Evolutionary conservation across 1,284 basidiomycete species (phyloP).

Genomic region (Marasmius tenuissimus): DNA sequence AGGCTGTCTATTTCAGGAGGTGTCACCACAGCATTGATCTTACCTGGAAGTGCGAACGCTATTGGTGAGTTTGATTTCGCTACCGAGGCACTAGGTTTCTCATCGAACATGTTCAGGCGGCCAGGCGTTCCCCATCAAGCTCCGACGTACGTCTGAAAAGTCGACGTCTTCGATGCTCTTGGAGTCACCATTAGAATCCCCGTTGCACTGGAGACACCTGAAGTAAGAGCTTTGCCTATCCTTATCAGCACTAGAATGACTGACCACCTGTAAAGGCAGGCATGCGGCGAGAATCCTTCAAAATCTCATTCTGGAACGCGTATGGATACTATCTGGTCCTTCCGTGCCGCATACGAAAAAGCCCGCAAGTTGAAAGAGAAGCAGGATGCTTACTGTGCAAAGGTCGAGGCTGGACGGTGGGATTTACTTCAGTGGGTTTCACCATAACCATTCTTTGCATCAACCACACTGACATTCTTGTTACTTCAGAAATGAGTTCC

Average conservation of each 20-base stretch:
- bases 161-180: slow-evolving; percentile 40
- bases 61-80: slow-evolving; percentile 30
- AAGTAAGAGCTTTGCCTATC: slow-evolving; percentile 39
- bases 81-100: neutral
- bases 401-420: slow-evolving; percentile 35
- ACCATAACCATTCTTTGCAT: neutral
- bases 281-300: slow-evolving; percentile 10
- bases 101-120: slow-evolving; percentile 26
- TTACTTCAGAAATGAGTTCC: slow-evolving; percentile 28
- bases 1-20: slow-evolving; percentile 20
- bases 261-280: slow-evolving; percentile 18
- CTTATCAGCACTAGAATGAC: neutral
- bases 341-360: slow-evolving; percentile 58
- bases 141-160: slow-evolving; percentile 37
- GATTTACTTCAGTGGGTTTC: neutral
- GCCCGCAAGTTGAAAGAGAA: slow-evolving; percentile 61
- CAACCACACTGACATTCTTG: neutral
- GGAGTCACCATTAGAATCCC: slow-evolving; percentile 37
- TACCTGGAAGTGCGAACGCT: slow-evolving; percentile 37
- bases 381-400: slow-evolving; percentile 62
- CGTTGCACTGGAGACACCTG: slow-evolving; percentile 60
- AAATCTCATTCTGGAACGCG: slow-evolving; percentile 32
- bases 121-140: slow-evolving; percentile 54
- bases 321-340: slow-evolving; percentile 65
- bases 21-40: slow-evolving; percentile 22